Base-by-base conservation (phyloP, 768 basidiomycete species). In the Phaeotremella skinneri region DNA sequence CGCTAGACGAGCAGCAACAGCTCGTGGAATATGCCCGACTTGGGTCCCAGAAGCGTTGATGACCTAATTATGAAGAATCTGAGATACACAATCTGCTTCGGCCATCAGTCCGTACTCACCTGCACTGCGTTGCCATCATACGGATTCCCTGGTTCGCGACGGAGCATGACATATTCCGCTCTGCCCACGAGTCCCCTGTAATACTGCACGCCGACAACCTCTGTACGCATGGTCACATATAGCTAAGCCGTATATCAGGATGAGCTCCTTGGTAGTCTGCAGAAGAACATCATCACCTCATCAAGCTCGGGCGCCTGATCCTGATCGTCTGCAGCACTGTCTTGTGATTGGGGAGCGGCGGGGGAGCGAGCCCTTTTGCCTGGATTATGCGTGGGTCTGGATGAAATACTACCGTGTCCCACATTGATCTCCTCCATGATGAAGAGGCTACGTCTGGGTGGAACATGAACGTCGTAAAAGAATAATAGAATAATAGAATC, bases 141-240 rank as follows among this genome's bases (percentile, higher is more conserved):
- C 32, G 54, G 54, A 39, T 74, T 70, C 3, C 55, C 27, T 0
- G 68, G 64, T 34, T 72, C 52, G 14, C 68, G 58, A n/a, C 59
- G 55, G 3, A 72, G 67, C 65, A 67, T 67, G 16, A 74, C 73
- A 53, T 90, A 83, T 72, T 93, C 90, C 21, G 87, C 89, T 1
- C 83, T 75, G 16, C 85, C 89, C 34, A 91, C 91, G 54, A 92
- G 68, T 29, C 90, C 91, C 85, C 56, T 49, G 69, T 92, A 92
- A 68, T 92, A 90, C 70, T 90, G 89, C 14, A 92, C 79, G 0
- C 91, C 91, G 0, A 92, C 91, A 9, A 90, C 83, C 48, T 82
- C 85, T 0, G 86, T 82, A 2, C 74, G 73, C 68, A 85, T 51
- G 14, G 77, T 80, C 42, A 84, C 82, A 69, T 87, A 89, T 21